phyloP scores from a whole-genome alignment of 352 stramenopile genomes.

The Paralagenidium karlingii region DNA sequence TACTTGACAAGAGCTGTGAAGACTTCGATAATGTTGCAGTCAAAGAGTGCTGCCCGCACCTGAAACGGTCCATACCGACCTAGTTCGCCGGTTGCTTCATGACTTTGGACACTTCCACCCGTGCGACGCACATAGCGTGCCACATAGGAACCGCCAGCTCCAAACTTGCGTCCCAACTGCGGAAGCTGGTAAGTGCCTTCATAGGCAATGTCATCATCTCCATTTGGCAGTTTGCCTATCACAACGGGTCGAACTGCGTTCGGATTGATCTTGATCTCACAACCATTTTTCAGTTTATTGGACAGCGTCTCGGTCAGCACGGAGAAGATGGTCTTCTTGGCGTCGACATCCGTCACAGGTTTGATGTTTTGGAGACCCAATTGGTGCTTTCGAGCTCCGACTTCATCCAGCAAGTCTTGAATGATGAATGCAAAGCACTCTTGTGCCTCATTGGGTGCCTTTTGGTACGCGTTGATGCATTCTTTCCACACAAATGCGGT shows the following conservation, averaged over 20 bases:
- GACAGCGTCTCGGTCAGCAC: too few relatives aligned
- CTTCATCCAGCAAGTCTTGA: constrained; percentile 34
- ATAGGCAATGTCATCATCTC: too few relatives aligned
- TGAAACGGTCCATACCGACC: constrained; percentile 38
- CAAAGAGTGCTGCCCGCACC: constrained; percentile 13
- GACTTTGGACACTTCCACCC: not conserved
- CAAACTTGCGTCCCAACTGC: too few relatives aligned
- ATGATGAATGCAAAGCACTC: constrained; percentile 33
- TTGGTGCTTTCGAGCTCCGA: constrained; percentile 14
- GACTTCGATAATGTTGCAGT: constrained; percentile 11
- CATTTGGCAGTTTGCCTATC: too few relatives aligned
- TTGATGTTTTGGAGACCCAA: constrained; percentile 21
- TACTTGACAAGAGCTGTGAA: constrained; percentile 5
- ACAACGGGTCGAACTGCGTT: not conserved
- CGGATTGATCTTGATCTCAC: constrained; percentile 16
- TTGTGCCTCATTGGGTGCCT: constrained; percentile 8
- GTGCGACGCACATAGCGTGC: constrained; percentile 29
- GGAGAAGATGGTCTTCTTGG: too few relatives aligned
- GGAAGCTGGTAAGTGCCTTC: too few relatives aligned
- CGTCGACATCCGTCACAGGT: not conserved
- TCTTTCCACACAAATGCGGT: constrained; percentile 30
- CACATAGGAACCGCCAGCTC: constrained; percentile 30
- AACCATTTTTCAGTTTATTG: constrained; percentile 11
- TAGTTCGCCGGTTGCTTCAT: constrained; percentile 19
- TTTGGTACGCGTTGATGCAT: constrained; percentile 20